Percentiles rank a stretch among this genome's conserved stretches.
Evolutionary conservation across 2,329 filamentous ascomycete species (phyloP).

Genomic region (Arthrobotrys pseudoclavata): DNA sequence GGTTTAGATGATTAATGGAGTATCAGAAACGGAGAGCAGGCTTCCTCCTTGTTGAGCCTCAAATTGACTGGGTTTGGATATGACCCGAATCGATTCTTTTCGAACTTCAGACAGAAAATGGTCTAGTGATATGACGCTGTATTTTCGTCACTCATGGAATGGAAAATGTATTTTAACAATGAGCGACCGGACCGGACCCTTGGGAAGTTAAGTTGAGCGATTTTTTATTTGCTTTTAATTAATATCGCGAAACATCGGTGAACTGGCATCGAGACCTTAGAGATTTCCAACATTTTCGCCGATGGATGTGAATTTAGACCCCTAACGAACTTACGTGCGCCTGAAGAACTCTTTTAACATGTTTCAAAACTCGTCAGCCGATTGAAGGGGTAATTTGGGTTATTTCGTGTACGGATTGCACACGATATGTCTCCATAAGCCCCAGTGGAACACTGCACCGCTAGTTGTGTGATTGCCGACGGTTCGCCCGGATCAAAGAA

Average conservation of each 20-base stretch:
- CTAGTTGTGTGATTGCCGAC: conserved; percentile 42
- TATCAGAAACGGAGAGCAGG: conserved; percentile 46
- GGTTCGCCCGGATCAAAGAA: conserved; percentile 30
- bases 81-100: conserved; percentile 13
- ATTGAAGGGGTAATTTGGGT: conserved; percentile 12
- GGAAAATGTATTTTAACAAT: conserved; percentile 11
- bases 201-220: conserved; percentile 37
- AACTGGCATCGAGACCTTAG: conserved; percentile 32
- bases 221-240: conserved; percentile 38
- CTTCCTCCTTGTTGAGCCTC: conserved; percentile 55
- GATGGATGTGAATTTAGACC: conserved; percentile 18
- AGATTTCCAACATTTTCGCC: conserved; percentile 40
- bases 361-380: conserved; percentile 41
- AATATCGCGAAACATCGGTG: conserved; percentile 32
- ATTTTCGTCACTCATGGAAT: conserved; percentile 18
- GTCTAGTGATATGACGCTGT: conserved; percentile 20
- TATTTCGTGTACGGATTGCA: conserved; percentile 22
- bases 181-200: conserved; percentile 17
- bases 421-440: conserved; percentile 16
- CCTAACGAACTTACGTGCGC: conserved; percentile 28
- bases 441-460: conserved; percentile 12
- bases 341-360: conserved; percentile 43
- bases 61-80: conserved; percentile 40
- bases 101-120: conserved; percentile 12
- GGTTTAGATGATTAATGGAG: conserved; percentile 34